Conservation (phyloP, 305 asterid species). For the Petunia hybrid region DNA sequence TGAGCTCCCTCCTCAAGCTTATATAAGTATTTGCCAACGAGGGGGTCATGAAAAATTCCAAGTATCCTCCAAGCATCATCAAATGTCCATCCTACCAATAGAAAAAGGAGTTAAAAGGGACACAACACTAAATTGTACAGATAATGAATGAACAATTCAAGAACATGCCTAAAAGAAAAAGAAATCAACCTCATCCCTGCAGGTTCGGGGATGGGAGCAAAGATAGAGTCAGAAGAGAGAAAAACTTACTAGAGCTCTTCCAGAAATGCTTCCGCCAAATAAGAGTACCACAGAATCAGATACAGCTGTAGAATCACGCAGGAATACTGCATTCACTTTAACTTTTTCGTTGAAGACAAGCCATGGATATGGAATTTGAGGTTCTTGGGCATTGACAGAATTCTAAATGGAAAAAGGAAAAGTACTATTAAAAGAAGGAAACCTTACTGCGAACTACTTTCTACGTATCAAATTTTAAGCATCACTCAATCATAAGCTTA, state of each 20-base stretch:
- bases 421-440: constrained; percentile 31
- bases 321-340: constrained; percentile 88
- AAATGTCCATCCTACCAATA: constrained; percentile 76
- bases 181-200: constrained; percentile 3
- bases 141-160: constrained; percentile 19
- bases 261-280: constrained; percentile 77
- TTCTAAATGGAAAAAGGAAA: constrained; percentile 51
- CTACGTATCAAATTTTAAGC: not conserved
- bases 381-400: constrained; percentile 84
- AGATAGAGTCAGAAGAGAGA: constrained; percentile 28
- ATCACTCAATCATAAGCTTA: constrained; percentile 44
- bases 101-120: constrained; percentile 31
- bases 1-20: constrained; percentile 75
- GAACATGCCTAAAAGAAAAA: constrained; percentile 25
- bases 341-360: constrained; percentile 91
- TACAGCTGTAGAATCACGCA: constrained; percentile 94
- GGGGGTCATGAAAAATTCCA: constrained; percentile 90
- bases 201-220: not conserved
- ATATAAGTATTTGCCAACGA: constrained; percentile 69
- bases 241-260: constrained; percentile 70
- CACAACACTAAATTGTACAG: constrained; percentile 35
- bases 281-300: constrained; percentile 87
- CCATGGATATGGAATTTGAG: constrained; percentile 87
- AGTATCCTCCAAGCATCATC: constrained; percentile 92
- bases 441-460: not conserved